These are phyloP conservation scores for Chenopodium suecicum DNA, from an alignment of 148 eudicot species.

Conservation along the genomic window DNA sequence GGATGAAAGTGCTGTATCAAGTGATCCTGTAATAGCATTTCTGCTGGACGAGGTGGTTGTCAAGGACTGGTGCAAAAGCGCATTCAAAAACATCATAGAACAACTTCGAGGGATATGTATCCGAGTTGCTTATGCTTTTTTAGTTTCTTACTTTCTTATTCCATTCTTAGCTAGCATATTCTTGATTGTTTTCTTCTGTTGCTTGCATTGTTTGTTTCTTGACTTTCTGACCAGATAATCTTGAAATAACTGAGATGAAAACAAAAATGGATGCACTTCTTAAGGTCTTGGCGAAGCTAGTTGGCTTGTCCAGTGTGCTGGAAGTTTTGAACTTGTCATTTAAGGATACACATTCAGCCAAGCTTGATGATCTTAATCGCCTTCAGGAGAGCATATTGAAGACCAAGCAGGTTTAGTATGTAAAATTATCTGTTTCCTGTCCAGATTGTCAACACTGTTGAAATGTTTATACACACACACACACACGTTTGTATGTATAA, in stretches of 20 bases:
- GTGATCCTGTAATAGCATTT: conserved; percentile 91
- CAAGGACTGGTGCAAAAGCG: conserved; percentile 95
- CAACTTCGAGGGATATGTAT: conserved; percentile 78
- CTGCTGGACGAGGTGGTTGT: conserved; percentile 97
- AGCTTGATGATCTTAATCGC: conserved; percentile 73
- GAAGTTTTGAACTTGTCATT: conserved; percentile 86
- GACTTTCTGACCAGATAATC: conserved; percentile 59
- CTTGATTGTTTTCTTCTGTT: neutral
- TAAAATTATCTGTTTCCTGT: conserved; percentile 14
- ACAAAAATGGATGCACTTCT: conserved; percentile 46
- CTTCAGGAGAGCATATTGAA: conserved; percentile 84
- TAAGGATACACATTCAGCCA: conserved; percentile 72
- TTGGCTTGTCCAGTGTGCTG: conserved; percentile 68
- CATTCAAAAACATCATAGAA: conserved; percentile 51
- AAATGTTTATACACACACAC: too few relatives aligned
- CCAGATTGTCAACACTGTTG: neutral
- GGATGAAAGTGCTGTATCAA: conserved; percentile 98
- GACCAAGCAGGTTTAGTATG: conserved; percentile 80
- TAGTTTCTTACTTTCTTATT: conserved; percentile 4
- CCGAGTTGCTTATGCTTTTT: conserved; percentile 32
- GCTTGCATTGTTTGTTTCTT: conserved; percentile 32
- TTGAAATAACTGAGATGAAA: conserved; percentile 46
- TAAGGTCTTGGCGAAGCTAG: conserved; percentile 57
- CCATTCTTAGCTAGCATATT: conserved; percentile 6
- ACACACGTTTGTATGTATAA: too few relatives aligned